Conservation (phyloP, 495 filamentous ascomycete species). For the Penicillium ochrochloron region DNA sequence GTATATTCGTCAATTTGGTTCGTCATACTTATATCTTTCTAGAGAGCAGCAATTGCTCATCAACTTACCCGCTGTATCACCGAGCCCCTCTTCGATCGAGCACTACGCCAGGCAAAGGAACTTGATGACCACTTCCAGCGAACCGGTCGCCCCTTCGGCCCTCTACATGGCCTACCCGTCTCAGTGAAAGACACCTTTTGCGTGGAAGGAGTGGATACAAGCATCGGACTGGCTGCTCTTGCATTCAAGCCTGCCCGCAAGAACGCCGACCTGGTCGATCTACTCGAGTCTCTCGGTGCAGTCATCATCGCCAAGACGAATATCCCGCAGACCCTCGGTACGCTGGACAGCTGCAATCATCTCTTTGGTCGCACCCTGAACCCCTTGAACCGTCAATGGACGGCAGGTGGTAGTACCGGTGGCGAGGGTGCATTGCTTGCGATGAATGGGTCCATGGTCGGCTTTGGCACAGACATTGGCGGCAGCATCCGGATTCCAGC, state of each 20-base stretch:
- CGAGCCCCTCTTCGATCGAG: slow-evolving; percentile 67
- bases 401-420: slow-evolving; percentile 65
- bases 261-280: slow-evolving; percentile 48
- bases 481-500: slow-evolving; percentile 66
- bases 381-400: slow-evolving; percentile 60
- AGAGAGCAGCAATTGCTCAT: slow-evolving; percentile 63
- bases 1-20: neutral
- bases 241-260: slow-evolving; percentile 53
- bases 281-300: slow-evolving; percentile 51
- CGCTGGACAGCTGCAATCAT: slow-evolving; percentile 46
- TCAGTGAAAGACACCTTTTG: slow-evolving; percentile 70
- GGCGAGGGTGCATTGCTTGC: slow-evolving; percentile 70
- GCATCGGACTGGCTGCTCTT: slow-evolving; percentile 61
- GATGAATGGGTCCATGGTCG: slow-evolving; percentile 64
- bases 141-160: slow-evolving; percentile 57
- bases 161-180: slow-evolving; percentile 71
- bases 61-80: slow-evolving; percentile 68
- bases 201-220: slow-evolving; percentile 60
- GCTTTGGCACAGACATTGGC: slow-evolving; percentile 70
- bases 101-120: slow-evolving; percentile 58
- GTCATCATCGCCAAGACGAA: slow-evolving; percentile 72
- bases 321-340: slow-evolving; percentile 57
- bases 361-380: slow-evolving; percentile 67
- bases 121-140: slow-evolving; percentile 59
- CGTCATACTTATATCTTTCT: slow-evolving; percentile 3